phyloP scores from a whole-genome alignment of 345 rosid species.

The Populus tremula region DNA sequence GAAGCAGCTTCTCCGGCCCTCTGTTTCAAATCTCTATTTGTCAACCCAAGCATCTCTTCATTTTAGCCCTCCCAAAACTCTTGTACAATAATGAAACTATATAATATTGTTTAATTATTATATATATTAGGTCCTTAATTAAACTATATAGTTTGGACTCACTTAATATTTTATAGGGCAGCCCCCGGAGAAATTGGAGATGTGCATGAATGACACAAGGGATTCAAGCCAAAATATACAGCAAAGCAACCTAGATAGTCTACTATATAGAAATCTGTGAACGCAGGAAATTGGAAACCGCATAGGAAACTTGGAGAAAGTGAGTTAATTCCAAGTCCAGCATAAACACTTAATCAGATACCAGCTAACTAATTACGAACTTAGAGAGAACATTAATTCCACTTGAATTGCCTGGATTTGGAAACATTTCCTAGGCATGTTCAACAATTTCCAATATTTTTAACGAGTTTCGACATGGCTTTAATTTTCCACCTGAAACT shows the following conservation, averaged over 20 bases:
- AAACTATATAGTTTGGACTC: too few species aligned
- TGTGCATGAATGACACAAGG: not conserved
- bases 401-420: not conserved
- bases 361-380: not conserved
- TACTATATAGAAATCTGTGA: not conserved
- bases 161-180: not conserved
- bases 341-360: not conserved
- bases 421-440: not conserved
- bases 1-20: too few species aligned
- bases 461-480: not conserved
- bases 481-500: not conserved
- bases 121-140: too few species aligned
- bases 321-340: not conserved
- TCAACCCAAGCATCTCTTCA: too few species aligned
- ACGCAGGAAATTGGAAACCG: not conserved
- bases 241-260: not conserved
- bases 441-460: not conserved
- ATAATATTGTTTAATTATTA: too few species aligned
- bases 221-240: not conserved
- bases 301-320: not conserved
- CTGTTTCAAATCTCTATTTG: too few species aligned
- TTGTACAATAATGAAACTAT: too few species aligned
- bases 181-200: not conserved
- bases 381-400: not conserved
- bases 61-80: too few species aligned